phyloP scores from a whole-genome alignment of 306 rosid genomes.

The Pyrus betulifolia region DNA sequence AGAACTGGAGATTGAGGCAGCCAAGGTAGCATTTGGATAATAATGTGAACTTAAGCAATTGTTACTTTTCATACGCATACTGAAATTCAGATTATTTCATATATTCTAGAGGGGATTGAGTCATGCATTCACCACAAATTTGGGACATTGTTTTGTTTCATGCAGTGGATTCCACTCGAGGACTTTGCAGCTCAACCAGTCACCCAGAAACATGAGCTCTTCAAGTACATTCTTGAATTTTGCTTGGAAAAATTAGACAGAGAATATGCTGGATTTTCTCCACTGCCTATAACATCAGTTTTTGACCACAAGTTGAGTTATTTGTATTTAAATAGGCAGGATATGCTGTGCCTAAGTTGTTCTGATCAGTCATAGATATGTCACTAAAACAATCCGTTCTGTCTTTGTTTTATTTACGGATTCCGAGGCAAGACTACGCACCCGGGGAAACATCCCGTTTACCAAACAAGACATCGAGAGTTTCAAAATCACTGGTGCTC shows the following conservation, averaged over 20 bases:
- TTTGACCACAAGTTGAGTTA: slow-evolving; percentile 15
- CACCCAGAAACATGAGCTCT: slow-evolving; percentile 33
- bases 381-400: too few species aligned
- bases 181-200: slow-evolving; percentile 64
- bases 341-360: neutral
- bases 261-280: slow-evolving; percentile 55
- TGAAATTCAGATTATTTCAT: neutral
- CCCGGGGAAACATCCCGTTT: too few species aligned
- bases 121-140: neutral
- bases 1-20: slow-evolving; percentile 75
- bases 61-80: neutral
- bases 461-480: too few species aligned
- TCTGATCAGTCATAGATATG: slow-evolving; percentile 1
- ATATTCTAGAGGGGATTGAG: too few species aligned
- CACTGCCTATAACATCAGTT: slow-evolving; percentile 26
- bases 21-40: slow-evolving; percentile 37
- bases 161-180: slow-evolving; percentile 80
- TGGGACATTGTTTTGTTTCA: neutral
- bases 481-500: too few species aligned
- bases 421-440: too few species aligned
- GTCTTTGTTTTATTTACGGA: too few species aligned
- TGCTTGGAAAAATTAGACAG: slow-evolving; percentile 45
- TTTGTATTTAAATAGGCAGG: slow-evolving; percentile 37
- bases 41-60: neutral
- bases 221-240: slow-evolving; percentile 36